These are phyloP conservation scores for Cytauxzoon felis DNA, from an alignment of 169 alveolate genomes.

Conservation along the genomic window DNA sequence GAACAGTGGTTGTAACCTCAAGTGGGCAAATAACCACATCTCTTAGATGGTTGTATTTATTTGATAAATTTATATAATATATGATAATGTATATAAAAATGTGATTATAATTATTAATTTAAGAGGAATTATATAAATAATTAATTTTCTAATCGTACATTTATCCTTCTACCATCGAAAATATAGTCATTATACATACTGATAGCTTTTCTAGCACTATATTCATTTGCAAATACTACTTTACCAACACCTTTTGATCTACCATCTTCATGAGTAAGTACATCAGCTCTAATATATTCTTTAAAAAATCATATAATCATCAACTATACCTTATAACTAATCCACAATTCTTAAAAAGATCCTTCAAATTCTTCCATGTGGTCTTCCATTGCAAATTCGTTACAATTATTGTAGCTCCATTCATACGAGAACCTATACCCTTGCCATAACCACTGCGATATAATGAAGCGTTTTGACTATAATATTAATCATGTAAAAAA, in stretches of 20 bases:
- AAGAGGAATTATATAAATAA: not conserved
- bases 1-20: too few relatives aligned
- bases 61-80: too few relatives aligned
- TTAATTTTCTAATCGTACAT: slow-evolving; percentile 31
- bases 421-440: too few relatives aligned
- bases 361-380: slow-evolving; percentile 72
- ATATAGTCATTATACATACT: slow-evolving; percentile 42
- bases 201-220: slow-evolving; percentile 43
- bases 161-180: slow-evolving; percentile 53
- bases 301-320: not conserved
- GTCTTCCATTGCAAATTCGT: slow-evolving; percentile 66
- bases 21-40: too few relatives aligned
- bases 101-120: too few relatives aligned
- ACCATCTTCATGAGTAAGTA: slow-evolving; percentile 57
- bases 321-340: slow-evolving; percentile 63
- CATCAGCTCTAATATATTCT: slow-evolving; percentile 47
- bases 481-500: too few relatives aligned
- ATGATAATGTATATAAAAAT: too few relatives aligned
- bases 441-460: too few relatives aligned
- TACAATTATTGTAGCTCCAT: slow-evolving; percentile 53
- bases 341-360: slow-evolving; percentile 70
- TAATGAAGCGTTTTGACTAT: too few relatives aligned
- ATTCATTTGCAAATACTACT: slow-evolving; percentile 48
- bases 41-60: too few relatives aligned
- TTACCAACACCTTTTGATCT: slow-evolving; percentile 60